Conservation (phyloP, 2,329 filamentous ascomycete species). For the Fusarium tupiense region DNA sequence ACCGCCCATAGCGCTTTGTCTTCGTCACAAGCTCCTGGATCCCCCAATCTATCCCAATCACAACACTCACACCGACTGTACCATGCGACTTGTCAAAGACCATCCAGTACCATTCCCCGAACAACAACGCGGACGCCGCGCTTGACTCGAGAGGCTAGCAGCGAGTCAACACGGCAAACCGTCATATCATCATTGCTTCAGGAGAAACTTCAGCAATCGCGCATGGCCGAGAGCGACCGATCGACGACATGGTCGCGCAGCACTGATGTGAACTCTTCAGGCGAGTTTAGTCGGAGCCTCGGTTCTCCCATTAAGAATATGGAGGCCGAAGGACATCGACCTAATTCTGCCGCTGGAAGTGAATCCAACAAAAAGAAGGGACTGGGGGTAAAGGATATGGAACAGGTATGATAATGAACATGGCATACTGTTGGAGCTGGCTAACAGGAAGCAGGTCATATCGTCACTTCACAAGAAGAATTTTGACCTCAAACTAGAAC, state of each 20-base stretch:
- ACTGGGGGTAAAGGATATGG: slow-evolving; percentile 74
- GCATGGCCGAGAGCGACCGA: slow-evolving; percentile 60
- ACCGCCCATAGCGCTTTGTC: slow-evolving; percentile 56
- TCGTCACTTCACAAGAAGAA: slow-evolving; percentile 79
- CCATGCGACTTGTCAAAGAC: slow-evolving; percentile 51
- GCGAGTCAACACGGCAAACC: slow-evolving; percentile 53
- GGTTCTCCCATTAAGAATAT: slow-evolving; percentile 53
- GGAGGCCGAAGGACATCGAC: slow-evolving; percentile 51
- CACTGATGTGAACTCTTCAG: slow-evolving; percentile 51
- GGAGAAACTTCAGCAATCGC: slow-evolving; percentile 63
- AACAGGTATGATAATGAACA: slow-evolving; percentile 61
- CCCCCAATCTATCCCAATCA: slow-evolving; percentile 48
- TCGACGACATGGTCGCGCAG: slow-evolving; percentile 48
- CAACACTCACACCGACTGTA: slow-evolving; percentile 54
- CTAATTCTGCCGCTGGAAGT: slow-evolving; percentile 53
- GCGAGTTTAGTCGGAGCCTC: slow-evolving; percentile 50
- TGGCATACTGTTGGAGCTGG: no score
- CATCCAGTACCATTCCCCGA: slow-evolving; percentile 46
- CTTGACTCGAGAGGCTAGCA: slow-evolving; percentile 54
- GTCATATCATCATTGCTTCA: slow-evolving; percentile 63
- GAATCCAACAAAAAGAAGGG: slow-evolving; percentile 62
- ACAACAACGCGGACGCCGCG: slow-evolving; percentile 53
- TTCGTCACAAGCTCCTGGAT: slow-evolving; percentile 51
- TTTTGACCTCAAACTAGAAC: slow-evolving; percentile 78
- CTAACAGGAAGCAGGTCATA: slow-evolving; percentile 60